Base-by-base conservation (phyloP, 208 protist species). In the Angomonas ambiguus region DNA sequence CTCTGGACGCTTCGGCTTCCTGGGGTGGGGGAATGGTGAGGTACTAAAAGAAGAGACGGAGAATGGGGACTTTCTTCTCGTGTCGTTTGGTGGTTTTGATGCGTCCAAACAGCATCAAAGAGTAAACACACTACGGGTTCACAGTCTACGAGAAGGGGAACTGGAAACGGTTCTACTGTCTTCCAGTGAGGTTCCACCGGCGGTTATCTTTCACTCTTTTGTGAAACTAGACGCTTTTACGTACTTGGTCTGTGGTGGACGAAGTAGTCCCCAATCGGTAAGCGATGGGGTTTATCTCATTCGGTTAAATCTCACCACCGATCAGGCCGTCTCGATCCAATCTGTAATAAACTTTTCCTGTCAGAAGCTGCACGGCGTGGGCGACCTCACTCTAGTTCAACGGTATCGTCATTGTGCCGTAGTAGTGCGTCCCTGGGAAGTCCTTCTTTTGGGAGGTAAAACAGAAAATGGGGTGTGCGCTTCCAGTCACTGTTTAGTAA, bases 241-340 rank as follows among this genome's bases (percentile, higher is more conserved):
- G 20, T 96, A 89, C 67, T 49, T 94, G 28, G 87, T 96, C 4
- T 77, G 89, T 62, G 91, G 91, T 11, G 91, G 91, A 24, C 87
- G 91, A 51, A 91, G 81, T 8, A 94, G 87, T 67, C 91, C 91
- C 0, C 51, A 68, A 5, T 61, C 79, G 42, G 79, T 77, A 0
- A 75, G 51, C 33, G 67, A 67, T 24, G 65, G 76, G 1, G 78
- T 80, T 0, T 94, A 82, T 53, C 38, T 91, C 16, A 66, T 96
- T 20, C 42, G 57, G 2, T 28, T 91, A 18, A 59, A 82, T 13
- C 35, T 88, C 35, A 51, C 38, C 22, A 35, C 58, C 1, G 34
- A 11, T 18, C 31, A 24, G 33, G 45, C 20, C 0, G 64, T 80
- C 30, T 67, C 55, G 4, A 35, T 51, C 2, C 64, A 63, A 27